These are phyloP conservation scores for Pseudogymnoascus sp. DNA, from an alignment of 2,329 filamentous ascomycete genomes.

Conservation along the genomic window DNA sequence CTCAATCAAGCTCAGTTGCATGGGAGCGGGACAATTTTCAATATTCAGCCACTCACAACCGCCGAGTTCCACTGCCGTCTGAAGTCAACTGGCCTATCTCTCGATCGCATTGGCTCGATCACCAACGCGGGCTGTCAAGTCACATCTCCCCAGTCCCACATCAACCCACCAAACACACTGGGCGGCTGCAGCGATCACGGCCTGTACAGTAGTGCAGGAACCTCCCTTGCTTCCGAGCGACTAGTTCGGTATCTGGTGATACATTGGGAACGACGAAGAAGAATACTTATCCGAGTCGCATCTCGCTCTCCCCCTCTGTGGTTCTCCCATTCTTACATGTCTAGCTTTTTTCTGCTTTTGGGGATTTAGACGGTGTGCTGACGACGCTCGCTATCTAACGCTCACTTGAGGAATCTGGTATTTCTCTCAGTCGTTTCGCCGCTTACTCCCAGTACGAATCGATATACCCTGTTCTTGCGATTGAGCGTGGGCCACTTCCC, in stretches of 20 bases:
- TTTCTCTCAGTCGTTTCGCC: background rate
- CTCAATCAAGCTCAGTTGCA: constrained; percentile 2
- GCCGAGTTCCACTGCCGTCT: background rate
- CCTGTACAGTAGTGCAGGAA: constrained; percentile 2
- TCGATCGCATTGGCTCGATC: constrained; percentile 2
- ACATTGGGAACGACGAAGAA: constrained; percentile 2
- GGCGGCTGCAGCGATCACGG: constrained; percentile 6
- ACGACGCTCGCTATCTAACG: background rate
- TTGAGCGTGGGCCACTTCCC: background rate
- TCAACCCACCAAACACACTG: constrained; percentile 4
- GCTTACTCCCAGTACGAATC: background rate
- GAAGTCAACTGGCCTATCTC: background rate
- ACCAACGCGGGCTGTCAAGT: background rate
- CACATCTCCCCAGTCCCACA: constrained; percentile 1
- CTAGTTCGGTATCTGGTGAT: constrained; percentile 4
- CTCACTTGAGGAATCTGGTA: background rate
- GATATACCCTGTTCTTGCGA: constrained; percentile 1
- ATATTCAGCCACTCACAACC: constrained; percentile 1
- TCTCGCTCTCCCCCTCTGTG: background rate
- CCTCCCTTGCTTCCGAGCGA: constrained; percentile 1
- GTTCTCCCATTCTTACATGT: background rate
- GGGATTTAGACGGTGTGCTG: background rate
- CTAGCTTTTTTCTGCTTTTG: background rate
- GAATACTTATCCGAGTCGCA: background rate
- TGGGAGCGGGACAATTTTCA: constrained; percentile 1